Conservation (phyloP, 345 rosid species). For the Conringia planisiliqua region DNA sequence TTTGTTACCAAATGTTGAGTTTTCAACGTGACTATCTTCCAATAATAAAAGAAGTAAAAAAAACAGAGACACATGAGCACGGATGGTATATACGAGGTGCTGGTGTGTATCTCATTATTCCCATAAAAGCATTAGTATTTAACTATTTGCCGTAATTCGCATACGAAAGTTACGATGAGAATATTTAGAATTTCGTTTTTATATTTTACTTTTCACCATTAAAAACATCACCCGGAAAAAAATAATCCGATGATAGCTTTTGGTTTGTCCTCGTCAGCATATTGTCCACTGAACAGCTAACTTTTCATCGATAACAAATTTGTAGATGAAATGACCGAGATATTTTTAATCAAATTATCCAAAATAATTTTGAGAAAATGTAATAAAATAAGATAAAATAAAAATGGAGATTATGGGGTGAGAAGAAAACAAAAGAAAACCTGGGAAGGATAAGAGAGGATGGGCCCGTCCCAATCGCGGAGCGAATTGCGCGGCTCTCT, state of each 20-base stretch:
- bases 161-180: slow-evolving; percentile 19
- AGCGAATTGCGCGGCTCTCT: slow-evolving; percentile 36
- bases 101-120: slow-evolving; percentile 15
- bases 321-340: not conserved
- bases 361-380: not conserved
- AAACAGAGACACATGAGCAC: not conserved
- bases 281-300: not conserved
- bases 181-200: slow-evolving; percentile 23
- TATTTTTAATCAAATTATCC: not conserved
- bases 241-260: not conserved
- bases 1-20: not conserved
- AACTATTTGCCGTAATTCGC: slow-evolving; percentile 16
- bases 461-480: slow-evolving; percentile 34
- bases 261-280: not conserved
- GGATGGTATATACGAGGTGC: slow-evolving; percentile 13
- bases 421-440: slow-evolving; percentile 25
- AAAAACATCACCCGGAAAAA: not conserved
- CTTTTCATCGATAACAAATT: not conserved
- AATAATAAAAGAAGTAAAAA: not conserved
- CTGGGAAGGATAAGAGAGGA: slow-evolving; percentile 31
- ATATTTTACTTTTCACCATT: not conserved
- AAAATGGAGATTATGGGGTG: not conserved
- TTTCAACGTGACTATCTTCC: not conserved
- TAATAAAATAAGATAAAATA: not conserved
- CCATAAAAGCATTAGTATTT: not conserved